Percentiles rank a stretch among this genome's conserved stretches.
Conservation (phyloP, 176 grass and related monocot species). For the Aegilops speltoides region DNA sequence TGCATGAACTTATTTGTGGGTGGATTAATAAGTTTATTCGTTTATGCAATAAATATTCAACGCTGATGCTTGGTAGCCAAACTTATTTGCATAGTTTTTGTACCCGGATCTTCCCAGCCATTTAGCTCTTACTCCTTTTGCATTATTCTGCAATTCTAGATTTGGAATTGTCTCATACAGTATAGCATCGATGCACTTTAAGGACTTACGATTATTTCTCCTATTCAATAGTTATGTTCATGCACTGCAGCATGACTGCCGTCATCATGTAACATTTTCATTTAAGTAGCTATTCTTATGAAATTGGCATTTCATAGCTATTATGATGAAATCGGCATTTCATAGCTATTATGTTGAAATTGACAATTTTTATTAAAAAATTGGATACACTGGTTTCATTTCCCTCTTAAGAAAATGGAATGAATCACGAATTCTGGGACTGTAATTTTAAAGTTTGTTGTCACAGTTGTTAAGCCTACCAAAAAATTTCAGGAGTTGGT, state of each 20-base stretch:
- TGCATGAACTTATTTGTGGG: neutral
- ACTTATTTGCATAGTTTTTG: neutral
- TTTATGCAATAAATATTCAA: neutral
- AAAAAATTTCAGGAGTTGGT: conserved; percentile 48
- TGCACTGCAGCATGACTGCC: neutral
- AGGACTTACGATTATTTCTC: neutral
- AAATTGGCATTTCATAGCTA: conserved; percentile 2
- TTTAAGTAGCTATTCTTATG: neutral
- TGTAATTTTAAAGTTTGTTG: neutral
- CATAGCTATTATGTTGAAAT: neutral
- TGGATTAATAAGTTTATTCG: neutral
- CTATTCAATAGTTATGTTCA: neutral
- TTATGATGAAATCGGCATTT: conserved; percentile 1
- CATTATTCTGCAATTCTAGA: neutral
- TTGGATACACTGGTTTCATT: neutral
- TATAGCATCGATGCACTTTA: neutral
- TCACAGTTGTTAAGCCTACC: conserved; percentile 24
- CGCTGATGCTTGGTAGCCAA: neutral
- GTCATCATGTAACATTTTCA: neutral
- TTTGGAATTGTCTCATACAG: neutral
- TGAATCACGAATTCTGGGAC: neutral
- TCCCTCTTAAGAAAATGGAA: neutral
- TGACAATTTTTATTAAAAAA: neutral
- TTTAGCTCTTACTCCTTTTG: neutral
- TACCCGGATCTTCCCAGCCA: neutral